phyloP scores from a whole-genome alignment of 2,329 filamentous ascomycete genomes.

The Trichoderma sp. region DNA sequence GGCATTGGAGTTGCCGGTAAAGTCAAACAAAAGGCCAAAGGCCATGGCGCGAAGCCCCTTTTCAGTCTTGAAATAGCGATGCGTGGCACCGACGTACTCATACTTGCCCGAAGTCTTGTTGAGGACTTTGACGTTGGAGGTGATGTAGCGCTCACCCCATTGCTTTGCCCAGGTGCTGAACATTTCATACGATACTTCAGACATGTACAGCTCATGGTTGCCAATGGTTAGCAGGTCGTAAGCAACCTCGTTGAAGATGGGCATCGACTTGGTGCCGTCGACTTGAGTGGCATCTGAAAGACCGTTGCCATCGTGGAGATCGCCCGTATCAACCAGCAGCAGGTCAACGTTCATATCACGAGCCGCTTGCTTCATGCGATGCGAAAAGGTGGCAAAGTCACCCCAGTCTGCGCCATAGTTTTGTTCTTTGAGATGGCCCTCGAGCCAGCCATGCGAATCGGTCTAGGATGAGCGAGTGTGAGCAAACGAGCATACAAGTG shows the following conservation, averaged over 20 bases:
- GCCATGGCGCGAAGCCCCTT: constrained; percentile 48
- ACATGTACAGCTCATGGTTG: constrained; percentile 68
- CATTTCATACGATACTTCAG: constrained; percentile 62
- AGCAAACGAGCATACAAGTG: background rate
- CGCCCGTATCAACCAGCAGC: constrained; percentile 62
- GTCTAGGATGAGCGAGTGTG: constrained; percentile 40
- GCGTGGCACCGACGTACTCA: constrained; percentile 47
- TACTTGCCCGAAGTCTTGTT: constrained; percentile 43
- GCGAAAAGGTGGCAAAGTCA: constrained; percentile 62
- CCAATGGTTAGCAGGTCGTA: constrained; percentile 50
- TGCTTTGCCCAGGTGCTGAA: constrained; percentile 60
- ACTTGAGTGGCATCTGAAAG: constrained; percentile 61
- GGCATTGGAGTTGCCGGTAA: constrained; percentile 61
- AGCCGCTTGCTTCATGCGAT: constrained; percentile 61
- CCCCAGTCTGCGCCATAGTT: constrained; percentile 69
- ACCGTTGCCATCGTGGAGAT: constrained; percentile 67
- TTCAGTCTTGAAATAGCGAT: constrained; percentile 48
- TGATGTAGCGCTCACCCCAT: constrained; percentile 51
- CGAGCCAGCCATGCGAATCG: constrained; percentile 63
- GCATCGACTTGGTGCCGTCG: constrained; percentile 57
- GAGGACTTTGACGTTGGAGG: constrained; percentile 48
- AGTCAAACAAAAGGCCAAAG: constrained; percentile 49
- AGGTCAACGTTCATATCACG: constrained; percentile 59
- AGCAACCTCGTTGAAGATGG: constrained; percentile 45
- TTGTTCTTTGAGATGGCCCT: constrained; percentile 61